Evolutionary conservation across 1,139 yeast genomes (phyloP), one percentile per base, ranked within the genome.

Genomic region (Hansenula lynferdii): DNA sequence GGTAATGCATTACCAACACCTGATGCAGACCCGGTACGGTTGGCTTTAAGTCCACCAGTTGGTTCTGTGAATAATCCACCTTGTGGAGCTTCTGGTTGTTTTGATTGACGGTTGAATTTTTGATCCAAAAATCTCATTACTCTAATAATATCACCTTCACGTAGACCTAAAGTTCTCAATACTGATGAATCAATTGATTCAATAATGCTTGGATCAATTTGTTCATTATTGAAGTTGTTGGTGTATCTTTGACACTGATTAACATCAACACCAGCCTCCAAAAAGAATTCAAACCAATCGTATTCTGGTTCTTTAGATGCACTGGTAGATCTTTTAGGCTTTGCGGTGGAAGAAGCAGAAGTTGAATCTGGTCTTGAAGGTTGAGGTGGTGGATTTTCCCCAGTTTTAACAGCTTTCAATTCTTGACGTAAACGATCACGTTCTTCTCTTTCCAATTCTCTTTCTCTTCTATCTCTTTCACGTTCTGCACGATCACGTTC

Each of bases 271-370:
- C 97, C 97, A 55, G 96, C 83, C 43, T 77, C 80, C 53, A 92
- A 75, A 72, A 90, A 94, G 65, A 94, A 90, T 51, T 90, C 95
- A 65, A 92, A 92, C 98, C 98, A 92, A 59, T 92, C 97, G 56
- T 86, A 92, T 35, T 77, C 81, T 51, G 69, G 77, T 37, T 49
- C 33, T 16, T 36, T 42, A 6, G 54, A 41, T 16, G 49, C 41
- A 25, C 34, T 40, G 22, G 43, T 27, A 42, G 54, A 38, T 26
- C 27, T 31, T 12, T n/a, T n/a, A n/a, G n/a, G n/a, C n/a, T n/a
- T n/a, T n/a, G n/a, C n/a, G n/a, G n/a, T n/a, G n/a, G n/a, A n/a
- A n/a, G n/a, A n/a, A n/a, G n/a, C n/a, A n/a, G 44, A 38, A 10
- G 51, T 35, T 5, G 54, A 37, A 12, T 34, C 36, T 16, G 50